A percentile compares a stretch with the other conserved stretches of the same genome.
Evolutionary conservation across 306 rosid species (phyloP).

Genomic region (apple (Malus domestica)): DNA sequence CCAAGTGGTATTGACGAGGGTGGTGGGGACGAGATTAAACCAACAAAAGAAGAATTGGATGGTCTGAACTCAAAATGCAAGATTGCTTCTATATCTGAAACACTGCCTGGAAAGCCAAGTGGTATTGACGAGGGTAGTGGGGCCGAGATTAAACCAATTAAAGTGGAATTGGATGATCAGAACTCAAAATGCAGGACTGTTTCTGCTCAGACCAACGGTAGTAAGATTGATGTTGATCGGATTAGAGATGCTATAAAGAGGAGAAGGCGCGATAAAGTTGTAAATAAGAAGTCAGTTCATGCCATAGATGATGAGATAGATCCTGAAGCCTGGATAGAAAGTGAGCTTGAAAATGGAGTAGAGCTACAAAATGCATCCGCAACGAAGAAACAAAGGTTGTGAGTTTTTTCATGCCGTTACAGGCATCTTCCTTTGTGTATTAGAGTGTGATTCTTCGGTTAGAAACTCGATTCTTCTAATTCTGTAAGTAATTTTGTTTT

Average conservation of each 20-base stretch:
- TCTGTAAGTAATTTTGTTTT: neutral
- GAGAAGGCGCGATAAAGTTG: constrained; percentile 19
- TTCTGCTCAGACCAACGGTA: neutral
- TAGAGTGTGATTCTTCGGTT: neutral
- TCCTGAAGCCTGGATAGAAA: constrained; percentile 44
- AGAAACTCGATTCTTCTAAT: neutral
- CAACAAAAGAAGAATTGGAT: constrained; percentile 4
- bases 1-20: constrained; percentile 23
- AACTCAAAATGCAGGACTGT: constrained; percentile 8
- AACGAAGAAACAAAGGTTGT: constrained; percentile 21
- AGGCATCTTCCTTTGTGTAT: constrained; percentile 9
- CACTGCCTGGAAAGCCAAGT: neutral
- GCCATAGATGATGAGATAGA: constrained; percentile 16
- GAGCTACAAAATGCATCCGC: constrained; percentile 12
- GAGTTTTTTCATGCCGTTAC: neutral
- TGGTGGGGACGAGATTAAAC: constrained; percentile 12
- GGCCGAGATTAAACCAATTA: constrained; percentile 10
- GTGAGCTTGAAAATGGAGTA: constrained; percentile 41
- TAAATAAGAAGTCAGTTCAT: constrained; percentile 11
- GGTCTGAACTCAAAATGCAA: constrained; percentile 15
- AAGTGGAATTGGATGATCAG: constrained; percentile 15
- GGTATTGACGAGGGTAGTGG: constrained; percentile 22
- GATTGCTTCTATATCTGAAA: neutral
- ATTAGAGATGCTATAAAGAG: constrained; percentile 37
- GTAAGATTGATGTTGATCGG: constrained; percentile 20